Evolutionary conservation across 2,329 filamentous ascomycete genomes (phyloP), one percentile per base, ranked within the genome.

Genomic region (Ophiostoma perfectum): DNA sequence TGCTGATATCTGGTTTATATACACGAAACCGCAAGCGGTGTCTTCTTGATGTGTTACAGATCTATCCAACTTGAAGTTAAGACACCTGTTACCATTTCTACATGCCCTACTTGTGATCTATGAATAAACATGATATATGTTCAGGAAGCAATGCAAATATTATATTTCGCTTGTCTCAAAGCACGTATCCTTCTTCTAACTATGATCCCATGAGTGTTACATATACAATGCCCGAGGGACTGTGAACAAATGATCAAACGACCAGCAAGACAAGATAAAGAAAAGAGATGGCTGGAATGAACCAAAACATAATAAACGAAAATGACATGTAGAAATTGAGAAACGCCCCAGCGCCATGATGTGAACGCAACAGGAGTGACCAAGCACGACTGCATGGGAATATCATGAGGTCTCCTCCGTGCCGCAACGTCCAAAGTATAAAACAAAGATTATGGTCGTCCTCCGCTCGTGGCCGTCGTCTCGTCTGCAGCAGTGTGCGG

Each of bases 281-380:
- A 6, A 63, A 63, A 63, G 16, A n/a, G n/a, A 58, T 9, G 27
- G 42, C n/a, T 58, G 12, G 47, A 58, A 58, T 58, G 4, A 58
- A 58, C 52, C 52, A 58, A 27, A 38, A 27, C 18, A 58, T 16
- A 18, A 39, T 38, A 42, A 38, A 8, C 11, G 9, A 11, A 41
- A 63, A 63, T 5, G 60, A 41, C 60, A 41, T n/a, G 11, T 39
- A 27, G 36, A 63, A 41, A 63, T 39, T 42, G 7, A 55, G 27
- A 63, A 63, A 63, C 60, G 60, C 60, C 60, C 60, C 60, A 45
- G 63, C 63, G 63, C 63, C 63, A 38, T 64, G 9, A 64, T 64
- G 18, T 64, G 63, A 36, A 27, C 18, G 3, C 63, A 39, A 16
- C 60, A 63, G 42, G 4, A 18, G 63, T 36, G 49, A 27, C 49